Evolutionary conservation across 2,329 filamentous ascomycete species (phyloP), one percentile per base, ranked within the genome.

Genomic region (Botrytis galanthina): DNA sequence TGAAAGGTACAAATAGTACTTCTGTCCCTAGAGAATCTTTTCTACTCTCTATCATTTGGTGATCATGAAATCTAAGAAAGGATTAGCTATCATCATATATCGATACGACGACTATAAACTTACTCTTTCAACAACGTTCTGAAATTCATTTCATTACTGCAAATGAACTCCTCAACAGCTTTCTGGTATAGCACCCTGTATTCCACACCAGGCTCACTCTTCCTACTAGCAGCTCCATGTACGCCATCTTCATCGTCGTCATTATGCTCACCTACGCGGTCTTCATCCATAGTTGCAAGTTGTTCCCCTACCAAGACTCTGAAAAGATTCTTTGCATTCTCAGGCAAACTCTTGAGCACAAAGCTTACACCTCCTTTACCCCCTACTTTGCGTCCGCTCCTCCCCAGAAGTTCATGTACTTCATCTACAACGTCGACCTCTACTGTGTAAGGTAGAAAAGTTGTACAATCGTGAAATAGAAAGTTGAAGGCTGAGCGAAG

Each of bases 131-230:
- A 83, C 80, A 99, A 82, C 39, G 95, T 97, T 75, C 96, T 88
- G 84, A 98, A 98, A 75, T 93, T 94, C 88, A 98, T 94, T 84
- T 98, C 96, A 74, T 93, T 97, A 78, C 93, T 96, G 82, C 95
- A 98, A 68, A 99, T 96, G 82, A 99, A 98, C 80, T 97, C 94
- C 83, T 98, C 95, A 8, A 95, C 92, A 3, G 96, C 95, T 84
- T 97, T 98, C 81, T 97, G 94, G 80, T 98, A 99, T 76, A 99
- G 83, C 78, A 94, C 91, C 35, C 94, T 87, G 81, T 98, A 98
- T 83, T 98, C 95, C 26, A 99, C 90, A 0, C 93, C 94, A 3
- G 89, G 79, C 39, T 85, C 83, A 67, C 51, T 71, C 32, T 62
- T 68, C 67, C 70, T 76, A 26, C 72, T 73, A 26, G 51, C 35